Percentiles rank a stretch among this genome's conserved stretches.
phyloP scores from a whole-genome alignment of 2,329 filamentous ascomycete genomes.

The Trichoderma harzianum region DNA sequence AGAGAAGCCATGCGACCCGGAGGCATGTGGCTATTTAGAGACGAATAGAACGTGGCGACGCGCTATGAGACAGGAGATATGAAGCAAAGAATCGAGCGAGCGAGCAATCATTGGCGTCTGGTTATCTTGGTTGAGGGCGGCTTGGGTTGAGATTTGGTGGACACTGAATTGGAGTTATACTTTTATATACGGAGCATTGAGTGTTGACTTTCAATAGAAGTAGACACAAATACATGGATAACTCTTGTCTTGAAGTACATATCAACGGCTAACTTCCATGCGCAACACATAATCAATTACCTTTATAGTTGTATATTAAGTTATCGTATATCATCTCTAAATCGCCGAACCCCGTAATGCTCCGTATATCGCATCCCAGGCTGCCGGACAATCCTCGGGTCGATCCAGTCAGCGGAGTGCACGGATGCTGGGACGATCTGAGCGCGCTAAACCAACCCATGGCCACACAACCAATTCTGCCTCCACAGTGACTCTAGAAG shows the following conservation, averaged over 20 bases:
- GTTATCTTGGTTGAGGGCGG: neutral
- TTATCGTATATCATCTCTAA: neutral
- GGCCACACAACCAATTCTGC: slow-evolving; percentile 24
- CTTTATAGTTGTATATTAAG: neutral
- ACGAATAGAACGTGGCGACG: slow-evolving; percentile 54
- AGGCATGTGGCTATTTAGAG: slow-evolving; percentile 76
- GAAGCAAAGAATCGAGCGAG: neutral
- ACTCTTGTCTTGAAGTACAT: neutral
- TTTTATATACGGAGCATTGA: neutral
- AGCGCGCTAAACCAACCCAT: neutral
- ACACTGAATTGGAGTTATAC: neutral
- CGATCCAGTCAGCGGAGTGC: neutral
- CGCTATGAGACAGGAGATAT: neutral
- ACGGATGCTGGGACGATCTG: neutral
- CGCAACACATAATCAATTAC: neutral
- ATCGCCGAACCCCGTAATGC: neutral
- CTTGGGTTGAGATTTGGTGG: neutral
- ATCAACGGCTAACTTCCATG: neutral
- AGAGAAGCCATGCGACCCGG: slow-evolving; percentile 75
- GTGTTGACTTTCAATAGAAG: neutral
- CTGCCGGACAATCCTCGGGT: slow-evolving; percentile 9
- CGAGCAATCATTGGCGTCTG: neutral
- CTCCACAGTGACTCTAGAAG: slow-evolving; percentile 23
- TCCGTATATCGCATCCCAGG: neutral
- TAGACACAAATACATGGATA: neutral